phyloP scores from a whole-genome alignment of 176 grass and related monocot species.

The Bothriochloa decipiens region DNA sequence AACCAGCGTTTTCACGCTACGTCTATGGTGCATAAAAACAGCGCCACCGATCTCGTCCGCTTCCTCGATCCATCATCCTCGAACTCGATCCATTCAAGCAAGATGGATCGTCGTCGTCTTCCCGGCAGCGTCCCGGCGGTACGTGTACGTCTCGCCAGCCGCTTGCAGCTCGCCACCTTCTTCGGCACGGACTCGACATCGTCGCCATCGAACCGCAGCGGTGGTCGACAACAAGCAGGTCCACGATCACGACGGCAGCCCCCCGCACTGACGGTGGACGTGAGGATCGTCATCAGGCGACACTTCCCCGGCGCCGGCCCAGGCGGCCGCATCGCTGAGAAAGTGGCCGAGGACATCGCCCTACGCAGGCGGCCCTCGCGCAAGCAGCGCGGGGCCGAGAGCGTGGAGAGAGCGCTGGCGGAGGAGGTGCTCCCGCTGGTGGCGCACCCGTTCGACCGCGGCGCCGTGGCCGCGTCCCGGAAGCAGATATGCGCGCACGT shows the following conservation, averaged over 20 bases:
- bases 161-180: slow-evolving; percentile 3
- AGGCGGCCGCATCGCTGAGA: not conserved
- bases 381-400: not conserved
- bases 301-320: slow-evolving; percentile 3
- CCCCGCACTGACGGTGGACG: not conserved
- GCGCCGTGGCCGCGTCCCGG: not conserved
- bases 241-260: not conserved
- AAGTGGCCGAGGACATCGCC: slow-evolving; percentile 36
- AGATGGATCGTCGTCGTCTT: slow-evolving; percentile 6
- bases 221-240: not conserved
- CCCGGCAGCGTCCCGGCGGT: not conserved
- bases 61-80: not conserved
- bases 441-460: slow-evolving; percentile 33
- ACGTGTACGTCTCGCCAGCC: not conserved
- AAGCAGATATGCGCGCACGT: slow-evolving; percentile 11
- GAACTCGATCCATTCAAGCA: not conserved
- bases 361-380: slow-evolving; percentile 17
- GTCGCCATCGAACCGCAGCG: not conserved
- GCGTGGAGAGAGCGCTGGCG: not conserved
- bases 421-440: slow-evolving; percentile 19
- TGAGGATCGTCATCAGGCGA: slow-evolving; percentile 26
- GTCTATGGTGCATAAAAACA: not conserved
- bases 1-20: not conserved
- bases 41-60: not conserved
- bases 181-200: not conserved